phyloP scores from a whole-genome alignment of 1,284 basidiomycete genomes.

The Cryptococcus hybrid region DNA sequence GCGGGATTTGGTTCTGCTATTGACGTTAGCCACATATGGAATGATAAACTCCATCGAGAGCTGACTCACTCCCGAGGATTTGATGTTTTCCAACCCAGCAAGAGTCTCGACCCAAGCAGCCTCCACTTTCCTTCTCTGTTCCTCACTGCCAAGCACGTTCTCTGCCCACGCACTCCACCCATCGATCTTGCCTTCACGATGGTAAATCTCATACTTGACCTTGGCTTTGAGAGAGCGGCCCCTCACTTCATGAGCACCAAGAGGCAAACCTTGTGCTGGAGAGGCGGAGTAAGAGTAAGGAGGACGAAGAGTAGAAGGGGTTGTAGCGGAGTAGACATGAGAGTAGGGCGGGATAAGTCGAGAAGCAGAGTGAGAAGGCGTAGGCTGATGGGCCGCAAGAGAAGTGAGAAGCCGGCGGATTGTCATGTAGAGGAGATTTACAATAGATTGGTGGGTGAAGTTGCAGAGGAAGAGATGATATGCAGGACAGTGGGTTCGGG shows the following conservation, averaged over 20 bases:
- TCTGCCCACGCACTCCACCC: slow-evolving; percentile 16
- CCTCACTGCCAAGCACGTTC: slow-evolving; percentile 11
- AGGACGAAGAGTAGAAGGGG: slow-evolving; percentile 17
- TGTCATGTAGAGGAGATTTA: slow-evolving; percentile 6
- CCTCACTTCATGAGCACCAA: neutral
- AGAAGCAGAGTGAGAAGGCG: slow-evolving; percentile 2
- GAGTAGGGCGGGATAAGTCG: slow-evolving; percentile 25
- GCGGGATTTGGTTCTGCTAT: slow-evolving; percentile 18
- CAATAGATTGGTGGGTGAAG: neutral
- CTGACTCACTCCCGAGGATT: slow-evolving; percentile 18
- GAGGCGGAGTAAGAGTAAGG: slow-evolving; percentile 19
- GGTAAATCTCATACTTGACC: slow-evolving; percentile 1
- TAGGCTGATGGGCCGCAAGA: slow-evolving; percentile 12
- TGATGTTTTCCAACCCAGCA: slow-evolving; percentile 11
- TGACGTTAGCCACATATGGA: neutral
- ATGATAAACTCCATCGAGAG: neutral
- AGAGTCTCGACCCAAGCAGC: slow-evolving; percentile 11
- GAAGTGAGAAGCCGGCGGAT: slow-evolving; percentile 20
- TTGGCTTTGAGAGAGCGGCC: slow-evolving; percentile 3
- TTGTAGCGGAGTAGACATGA: slow-evolving; percentile 7
- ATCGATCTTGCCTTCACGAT: neutral
- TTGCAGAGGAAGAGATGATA: neutral
- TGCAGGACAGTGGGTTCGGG: neutral
- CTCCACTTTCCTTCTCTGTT: slow-evolving; percentile 8
- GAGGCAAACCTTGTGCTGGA: neutral